phyloP scores from a whole-genome alignment of 1,139 yeast genomes.

The Kodamaea derodonti region DNA sequence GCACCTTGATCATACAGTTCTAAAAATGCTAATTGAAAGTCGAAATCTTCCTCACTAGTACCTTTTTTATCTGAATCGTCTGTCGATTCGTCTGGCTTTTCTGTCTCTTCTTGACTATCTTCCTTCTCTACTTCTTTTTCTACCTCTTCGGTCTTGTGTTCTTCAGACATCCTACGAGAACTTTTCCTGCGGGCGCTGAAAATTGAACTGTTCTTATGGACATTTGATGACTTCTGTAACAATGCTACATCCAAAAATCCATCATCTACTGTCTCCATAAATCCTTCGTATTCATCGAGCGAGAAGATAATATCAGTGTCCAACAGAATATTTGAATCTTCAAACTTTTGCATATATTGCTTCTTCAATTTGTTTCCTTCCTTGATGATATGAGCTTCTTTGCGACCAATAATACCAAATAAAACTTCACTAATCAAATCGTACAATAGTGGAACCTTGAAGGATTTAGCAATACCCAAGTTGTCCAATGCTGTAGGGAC shows the following conservation, averaged over 20 bases:
- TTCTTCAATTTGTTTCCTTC: conserved; percentile 35
- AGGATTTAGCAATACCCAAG: conserved; percentile 57
- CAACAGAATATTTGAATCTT: conserved; percentile 20
- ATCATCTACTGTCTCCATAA: conserved; percentile 52
- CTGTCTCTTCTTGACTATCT: conserved; percentile 8
- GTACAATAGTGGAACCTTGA: conserved; percentile 63
- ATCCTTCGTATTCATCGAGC: conserved; percentile 44
- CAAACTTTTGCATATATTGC: conserved; percentile 24
- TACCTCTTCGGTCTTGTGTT: not conserved
- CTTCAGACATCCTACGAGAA: conserved; percentile 1
- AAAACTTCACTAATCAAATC: conserved; percentile 66
- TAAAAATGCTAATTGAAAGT: conserved; percentile 26
- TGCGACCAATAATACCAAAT: conserved; percentile 64
- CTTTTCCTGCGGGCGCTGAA: conserved; percentile 14
- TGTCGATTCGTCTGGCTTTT: conserved; percentile 13
- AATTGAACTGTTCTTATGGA: conserved; percentile 19
- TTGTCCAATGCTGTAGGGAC: conserved; percentile 66
- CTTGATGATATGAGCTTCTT: conserved; percentile 50
- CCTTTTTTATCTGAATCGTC: conserved; percentile 19
- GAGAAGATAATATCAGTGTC: conserved; percentile 30
- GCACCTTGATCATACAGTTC: conserved; percentile 21
- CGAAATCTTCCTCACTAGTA: conserved; percentile 23
- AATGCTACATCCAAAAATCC: conserved; percentile 58
- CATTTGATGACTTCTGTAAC: conserved; percentile 39
- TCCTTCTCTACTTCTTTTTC: conserved; percentile 7